These are phyloP conservation scores for Toxoplasma gondii DNA, from an alignment of 169 alveolate genomes.

Conservation along the genomic window DNA sequence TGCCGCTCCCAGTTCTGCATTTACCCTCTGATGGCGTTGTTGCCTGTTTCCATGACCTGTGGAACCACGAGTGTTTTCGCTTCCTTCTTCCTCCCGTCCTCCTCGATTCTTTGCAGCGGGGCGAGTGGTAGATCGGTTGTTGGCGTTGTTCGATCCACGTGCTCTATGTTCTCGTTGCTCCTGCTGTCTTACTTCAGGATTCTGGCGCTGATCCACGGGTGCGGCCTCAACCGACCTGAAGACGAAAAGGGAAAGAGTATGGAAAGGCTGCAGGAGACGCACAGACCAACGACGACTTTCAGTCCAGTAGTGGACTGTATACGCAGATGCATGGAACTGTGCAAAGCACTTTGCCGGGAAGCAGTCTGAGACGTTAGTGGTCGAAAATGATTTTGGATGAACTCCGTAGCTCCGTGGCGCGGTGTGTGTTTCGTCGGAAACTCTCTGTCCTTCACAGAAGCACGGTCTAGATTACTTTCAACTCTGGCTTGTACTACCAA, in stretches of 20 bases:
- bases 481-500: too few relatives aligned
- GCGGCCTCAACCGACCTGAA: slow-evolving; percentile 17
- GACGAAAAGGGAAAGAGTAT: neutral
- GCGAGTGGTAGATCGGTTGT: neutral
- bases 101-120: slow-evolving; percentile 9
- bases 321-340: too few relatives aligned
- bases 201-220: slow-evolving; percentile 28
- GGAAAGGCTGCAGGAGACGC: neutral
- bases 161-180: neutral
- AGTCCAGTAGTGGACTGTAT: too few relatives aligned
- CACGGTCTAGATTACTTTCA: too few relatives aligned
- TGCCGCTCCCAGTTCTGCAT: neutral
- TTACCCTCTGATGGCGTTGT: neutral
- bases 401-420: too few relatives aligned
- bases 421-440: too few relatives aligned
- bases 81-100: neutral
- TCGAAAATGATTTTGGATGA: too few relatives aligned
- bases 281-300: too few relatives aligned
- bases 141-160: neutral
- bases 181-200: slow-evolving; percentile 21
- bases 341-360: too few relatives aligned
- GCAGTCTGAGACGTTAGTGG: too few relatives aligned
- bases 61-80: neutral
- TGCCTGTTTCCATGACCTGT: neutral
- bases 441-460: too few relatives aligned